These are phyloP conservation scores for Litsea cubeba DNA, from an alignment of 164 flowering plant species.

Conservation along the genomic window DNA sequence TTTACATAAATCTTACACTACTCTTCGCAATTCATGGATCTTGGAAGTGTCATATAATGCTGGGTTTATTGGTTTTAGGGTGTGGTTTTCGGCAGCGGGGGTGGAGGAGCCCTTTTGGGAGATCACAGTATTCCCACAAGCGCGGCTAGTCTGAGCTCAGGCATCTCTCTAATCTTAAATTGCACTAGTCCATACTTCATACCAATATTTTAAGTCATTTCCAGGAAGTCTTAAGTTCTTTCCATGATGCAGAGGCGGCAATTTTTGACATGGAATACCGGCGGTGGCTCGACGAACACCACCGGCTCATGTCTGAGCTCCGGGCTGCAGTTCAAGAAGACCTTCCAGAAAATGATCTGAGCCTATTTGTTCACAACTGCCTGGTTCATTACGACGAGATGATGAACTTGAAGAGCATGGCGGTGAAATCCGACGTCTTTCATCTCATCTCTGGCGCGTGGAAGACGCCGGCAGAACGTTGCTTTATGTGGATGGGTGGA, in stretches of 20 bases:
- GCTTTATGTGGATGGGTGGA: slow-evolving; percentile 98
- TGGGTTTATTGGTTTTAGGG: slow-evolving; percentile 41
- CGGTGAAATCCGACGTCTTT: slow-evolving; percentile 76
- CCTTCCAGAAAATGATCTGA: slow-evolving; percentile 74
- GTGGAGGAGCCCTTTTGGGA: slow-evolving; percentile 46
- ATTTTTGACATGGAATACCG: slow-evolving; percentile 89
- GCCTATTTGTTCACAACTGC: slow-evolving; percentile 70
- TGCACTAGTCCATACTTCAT: neutral
- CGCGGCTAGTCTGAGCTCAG: slow-evolving; percentile 51
- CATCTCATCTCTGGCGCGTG: slow-evolving; percentile 92
- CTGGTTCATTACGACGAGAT: slow-evolving; percentile 74
- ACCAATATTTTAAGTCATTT: neutral
- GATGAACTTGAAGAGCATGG: slow-evolving; percentile 62
- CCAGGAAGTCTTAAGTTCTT: neutral
- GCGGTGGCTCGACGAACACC: slow-evolving; percentile 95
- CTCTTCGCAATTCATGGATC: neutral
- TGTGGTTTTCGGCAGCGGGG: slow-evolving; percentile 23
- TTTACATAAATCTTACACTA: no score
- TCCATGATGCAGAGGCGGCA: slow-evolving; percentile 48
- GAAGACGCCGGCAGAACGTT: slow-evolving; percentile 97
- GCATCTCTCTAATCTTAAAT: slow-evolving; percentile 21
- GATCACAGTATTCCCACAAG: slow-evolving; percentile 61
- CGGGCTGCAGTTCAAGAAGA: slow-evolving; percentile 88
- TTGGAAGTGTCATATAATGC: neutral
- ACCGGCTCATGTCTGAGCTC: slow-evolving; percentile 82